phyloP scores from a whole-genome alignment of 2,329 filamentous ascomycete species.

The Colletotrichum sidae region DNA sequence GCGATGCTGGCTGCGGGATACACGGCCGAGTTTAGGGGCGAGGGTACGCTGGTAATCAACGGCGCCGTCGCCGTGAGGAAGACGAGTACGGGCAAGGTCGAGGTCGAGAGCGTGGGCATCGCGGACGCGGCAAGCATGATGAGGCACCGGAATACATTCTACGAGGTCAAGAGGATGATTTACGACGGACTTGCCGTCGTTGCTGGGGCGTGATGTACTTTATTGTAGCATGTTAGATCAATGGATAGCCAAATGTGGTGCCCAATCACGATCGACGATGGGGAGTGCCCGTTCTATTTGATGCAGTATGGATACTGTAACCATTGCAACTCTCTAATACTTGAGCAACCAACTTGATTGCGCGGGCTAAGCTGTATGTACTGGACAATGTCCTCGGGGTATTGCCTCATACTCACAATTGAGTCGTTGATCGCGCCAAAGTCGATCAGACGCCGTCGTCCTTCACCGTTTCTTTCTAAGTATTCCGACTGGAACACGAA shows the following conservation, averaged over 20 bases:
- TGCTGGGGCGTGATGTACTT: constrained; percentile 52
- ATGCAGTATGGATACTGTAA: too few species aligned
- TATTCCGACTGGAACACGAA: too few species aligned
- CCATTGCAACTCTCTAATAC: too few species aligned
- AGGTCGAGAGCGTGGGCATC: constrained; percentile 81
- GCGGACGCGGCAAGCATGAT: constrained; percentile 53
- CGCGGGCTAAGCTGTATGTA: too few species aligned
- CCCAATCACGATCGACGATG: not conserved
- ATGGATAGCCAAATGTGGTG: not conserved
- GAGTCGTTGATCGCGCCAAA: too few species aligned
- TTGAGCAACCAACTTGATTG: too few species aligned
- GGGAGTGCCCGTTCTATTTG: too few species aligned
- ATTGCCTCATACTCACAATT: too few species aligned
- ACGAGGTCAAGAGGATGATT: constrained; percentile 88
- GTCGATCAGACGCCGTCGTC: too few species aligned
- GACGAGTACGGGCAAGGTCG: constrained; percentile 85
- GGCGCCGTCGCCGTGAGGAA: constrained; percentile 90
- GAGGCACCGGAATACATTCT: constrained; percentile 75
- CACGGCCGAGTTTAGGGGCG: constrained; percentile 90
- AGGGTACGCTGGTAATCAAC: constrained; percentile 91
- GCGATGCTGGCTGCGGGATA: constrained; percentile 86
- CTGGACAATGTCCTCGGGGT: too few species aligned
- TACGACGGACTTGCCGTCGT: constrained; percentile 96
- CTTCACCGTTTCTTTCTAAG: too few species aligned
- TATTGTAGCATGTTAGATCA: constrained; percentile 13